Base-by-base conservation (phyloP, 352 stramenopile species). In the Globisporangium nagaii region DNA sequence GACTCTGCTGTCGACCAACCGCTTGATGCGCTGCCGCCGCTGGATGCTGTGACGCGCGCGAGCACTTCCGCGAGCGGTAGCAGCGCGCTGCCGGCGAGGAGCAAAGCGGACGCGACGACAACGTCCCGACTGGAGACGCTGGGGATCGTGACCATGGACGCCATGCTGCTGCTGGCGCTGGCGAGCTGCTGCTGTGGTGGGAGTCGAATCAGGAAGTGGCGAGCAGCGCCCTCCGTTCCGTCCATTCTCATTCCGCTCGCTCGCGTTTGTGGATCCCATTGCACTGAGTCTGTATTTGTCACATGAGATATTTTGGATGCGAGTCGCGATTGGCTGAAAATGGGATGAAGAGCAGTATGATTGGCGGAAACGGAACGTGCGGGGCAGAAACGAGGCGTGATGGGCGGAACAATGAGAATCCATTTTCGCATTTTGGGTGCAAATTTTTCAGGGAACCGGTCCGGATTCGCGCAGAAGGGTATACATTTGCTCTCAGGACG, bases 21-120 rank as follows among this genome's bases (percentile, higher is more conserved):
- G 65, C 32, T 17, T 30, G 41, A 31, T 60, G 66, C 22, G 43
- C 13, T 22, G 13, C 17, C n/a, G 40, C 31, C 28, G 37, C 9
- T 58, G n/a, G n/a, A n/a, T n/a, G n/a, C n/a, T n/a, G n/a, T n/a
- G n/a, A 37, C n/a, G 30, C 53, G 58, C n/a, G 34, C 10, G 30
- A 47, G 13, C 25, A 76, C 34, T 37, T 79, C 70, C 12, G 70
- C 44, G 13, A 69, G 56, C 31, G 70, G 66, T 3, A 79, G 55
- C 10, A 70, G 49, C 4, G 61, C 70, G 3, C 66, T 60, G 12
- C 60, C 60, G 2, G 39, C 47, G 11, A 78, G 37, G 34, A 66
- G 50, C 5, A 50, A n/a, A 10, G 43, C 30, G 9, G 43, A 50
- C 25, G 43, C 43, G 43, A 66, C 28, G 11, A 45, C 47, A 17